These are phyloP conservation scores for Diaporthe aspalathi DNA, from an alignment of 2,329 filamentous ascomycete species.

Conservation along the genomic window DNA sequence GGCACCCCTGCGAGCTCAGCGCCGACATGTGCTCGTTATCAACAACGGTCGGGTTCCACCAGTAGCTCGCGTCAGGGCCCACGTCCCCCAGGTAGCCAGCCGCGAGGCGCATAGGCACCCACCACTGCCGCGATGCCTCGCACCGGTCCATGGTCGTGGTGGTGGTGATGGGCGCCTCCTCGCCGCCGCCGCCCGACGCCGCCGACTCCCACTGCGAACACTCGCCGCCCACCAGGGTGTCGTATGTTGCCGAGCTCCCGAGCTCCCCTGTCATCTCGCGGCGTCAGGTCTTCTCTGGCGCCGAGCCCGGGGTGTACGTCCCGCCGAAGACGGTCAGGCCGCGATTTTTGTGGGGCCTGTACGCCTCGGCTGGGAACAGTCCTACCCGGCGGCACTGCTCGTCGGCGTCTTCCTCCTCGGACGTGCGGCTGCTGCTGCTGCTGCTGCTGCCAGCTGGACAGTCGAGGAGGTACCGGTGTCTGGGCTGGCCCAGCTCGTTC, in stretches of 20 bases:
- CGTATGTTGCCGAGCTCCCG: too few species aligned
- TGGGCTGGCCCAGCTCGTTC: background rate
- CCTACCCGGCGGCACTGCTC: background rate
- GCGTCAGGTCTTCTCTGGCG: background rate
- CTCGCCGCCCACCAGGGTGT: background rate
- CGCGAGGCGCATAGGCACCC: background rate
- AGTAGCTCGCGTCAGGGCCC: background rate
- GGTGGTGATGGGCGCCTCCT: background rate
- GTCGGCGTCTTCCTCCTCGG: background rate
- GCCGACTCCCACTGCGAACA: constrained; percentile 3
- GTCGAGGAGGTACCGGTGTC: background rate
- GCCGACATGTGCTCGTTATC: background rate
- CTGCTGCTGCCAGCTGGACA: background rate
- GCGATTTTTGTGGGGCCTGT: background rate
- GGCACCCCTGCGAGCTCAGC: background rate
- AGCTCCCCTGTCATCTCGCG: background rate
- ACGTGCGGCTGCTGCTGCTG: background rate
- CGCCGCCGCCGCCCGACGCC: background rate
- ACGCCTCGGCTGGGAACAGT: constrained; percentile 7
- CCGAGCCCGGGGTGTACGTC: background rate
- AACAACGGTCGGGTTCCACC: background rate
- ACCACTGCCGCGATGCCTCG: background rate
- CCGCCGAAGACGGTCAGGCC: background rate
- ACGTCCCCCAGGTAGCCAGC: background rate
- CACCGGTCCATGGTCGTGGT: background rate